Conservation (phyloP, 352 stramenopile genomes). For the Phytophthora podocarpi region DNA sequence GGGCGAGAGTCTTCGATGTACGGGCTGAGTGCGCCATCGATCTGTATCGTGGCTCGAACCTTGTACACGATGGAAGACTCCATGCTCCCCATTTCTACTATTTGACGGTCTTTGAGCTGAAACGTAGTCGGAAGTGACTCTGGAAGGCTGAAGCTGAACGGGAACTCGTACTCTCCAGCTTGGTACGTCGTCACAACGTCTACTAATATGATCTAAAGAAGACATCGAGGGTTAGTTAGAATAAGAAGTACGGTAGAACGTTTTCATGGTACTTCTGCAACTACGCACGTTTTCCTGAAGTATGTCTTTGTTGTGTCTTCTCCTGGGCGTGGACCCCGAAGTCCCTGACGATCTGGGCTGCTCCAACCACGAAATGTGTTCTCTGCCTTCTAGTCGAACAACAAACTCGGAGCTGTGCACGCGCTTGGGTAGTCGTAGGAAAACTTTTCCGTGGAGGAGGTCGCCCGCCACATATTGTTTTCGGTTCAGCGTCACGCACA, state of each 20-base stretch:
- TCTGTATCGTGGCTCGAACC: neutral
- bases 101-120: no score
- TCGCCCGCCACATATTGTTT: slow-evolving; percentile 6
- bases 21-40: neutral
- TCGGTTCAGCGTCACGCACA: slow-evolving; percentile 9
- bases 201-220: slow-evolving; percentile 3
- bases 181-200: neutral
- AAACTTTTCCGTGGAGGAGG: slow-evolving; percentile 6
- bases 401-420: slow-evolving; percentile 18
- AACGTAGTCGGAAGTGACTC: slow-evolving; percentile 13
- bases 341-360: neutral
- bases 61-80: slow-evolving; percentile 17
- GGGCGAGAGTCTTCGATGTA: slow-evolving; percentile 9
- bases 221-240: no score
- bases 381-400: slow-evolving; percentile 9
- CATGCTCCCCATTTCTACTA: slow-evolving; percentile 16
- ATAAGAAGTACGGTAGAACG: no score
- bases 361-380: slow-evolving; percentile 24
- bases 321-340: neutral
- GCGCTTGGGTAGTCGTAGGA: neutral
- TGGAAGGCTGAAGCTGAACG: slow-evolving; percentile 14
- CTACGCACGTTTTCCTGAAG: neutral
- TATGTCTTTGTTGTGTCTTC: slow-evolving; percentile 8
- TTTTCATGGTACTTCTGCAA: no score
- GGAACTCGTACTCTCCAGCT: slow-evolving; percentile 10